phyloP scores from a whole-genome alignment of 2,329 filamentous ascomycete genomes.

The Colletotrichum australisinense region DNA sequence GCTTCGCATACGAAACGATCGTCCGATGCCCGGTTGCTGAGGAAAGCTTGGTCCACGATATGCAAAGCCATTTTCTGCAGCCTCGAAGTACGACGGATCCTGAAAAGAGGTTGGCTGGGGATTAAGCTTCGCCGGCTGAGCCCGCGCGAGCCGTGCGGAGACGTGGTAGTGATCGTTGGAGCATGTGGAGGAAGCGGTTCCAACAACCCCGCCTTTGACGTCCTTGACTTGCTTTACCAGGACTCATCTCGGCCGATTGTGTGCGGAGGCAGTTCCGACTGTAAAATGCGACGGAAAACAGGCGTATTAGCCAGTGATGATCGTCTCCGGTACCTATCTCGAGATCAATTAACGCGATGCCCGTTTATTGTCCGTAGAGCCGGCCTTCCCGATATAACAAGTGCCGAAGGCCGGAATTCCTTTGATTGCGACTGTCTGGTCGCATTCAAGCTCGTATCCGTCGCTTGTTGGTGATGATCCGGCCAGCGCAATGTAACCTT shows the following conservation, averaged over 20 bases:
- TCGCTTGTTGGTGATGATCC: background rate
- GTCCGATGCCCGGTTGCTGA: constrained; percentile 15
- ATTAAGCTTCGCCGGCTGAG: background rate
- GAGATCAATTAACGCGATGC: background rate
- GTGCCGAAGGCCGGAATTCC: background rate
- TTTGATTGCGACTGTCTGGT: background rate
- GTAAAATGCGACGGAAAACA: background rate
- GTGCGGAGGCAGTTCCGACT: background rate
- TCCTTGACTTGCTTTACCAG: background rate
- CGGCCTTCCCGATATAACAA: background rate
- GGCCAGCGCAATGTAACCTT: background rate
- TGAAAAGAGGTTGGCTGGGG: background rate
- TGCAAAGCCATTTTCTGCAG: background rate
- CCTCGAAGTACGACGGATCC: too few relatives aligned
- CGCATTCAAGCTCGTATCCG: background rate
- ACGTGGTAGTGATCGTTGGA: background rate
- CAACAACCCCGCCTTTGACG: background rate
- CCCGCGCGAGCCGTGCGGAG: constrained; percentile 20
- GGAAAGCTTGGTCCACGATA: constrained; percentile 3
- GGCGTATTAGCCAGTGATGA: too few relatives aligned
- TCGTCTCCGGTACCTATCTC: background rate
- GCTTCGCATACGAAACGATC: constrained; percentile 34
- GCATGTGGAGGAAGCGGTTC: background rate
- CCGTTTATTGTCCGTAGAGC: background rate
- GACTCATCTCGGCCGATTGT: background rate